Evolutionary conservation across 2,329 filamentous ascomycete genomes (phyloP), one percentile per base, ranked within the genome.

Genomic region (Knoxdaviesia capensis): DNA sequence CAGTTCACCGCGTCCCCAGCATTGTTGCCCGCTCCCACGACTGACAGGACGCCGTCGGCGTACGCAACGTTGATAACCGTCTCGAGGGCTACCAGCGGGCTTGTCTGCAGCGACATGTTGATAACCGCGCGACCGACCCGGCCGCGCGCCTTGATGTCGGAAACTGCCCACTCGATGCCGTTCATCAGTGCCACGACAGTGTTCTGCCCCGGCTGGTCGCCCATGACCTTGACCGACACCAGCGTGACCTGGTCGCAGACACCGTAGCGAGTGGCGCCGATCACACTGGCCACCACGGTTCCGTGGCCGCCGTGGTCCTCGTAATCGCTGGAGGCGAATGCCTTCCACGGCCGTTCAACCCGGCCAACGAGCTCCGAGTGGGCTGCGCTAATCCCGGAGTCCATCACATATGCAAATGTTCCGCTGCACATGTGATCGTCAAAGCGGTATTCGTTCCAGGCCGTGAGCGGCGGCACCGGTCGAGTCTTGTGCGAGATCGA

Each of bases 1-100:
- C 52, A 57, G 46, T 56, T 53, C 5, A 50, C 36, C 34, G 50
- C 50, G 43, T 66, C 57, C n/a, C 50, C 52, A 46, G 58, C 55
- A 28, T 57, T 56, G 52, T 74, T 74, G 11, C 71, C 71, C 20
- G 71, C 70, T 4, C 71, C 69, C 1, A 71, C 68, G 31, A 68
- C 64, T 2, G 66, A 60, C 41, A 70, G 61, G 32, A 76, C 55
- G 28, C 69, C 69, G 2, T 53, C 50, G 28, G 50, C 49, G 49
- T 62, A 63, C 40, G 68, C 65, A 30, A 54, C 56, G 34, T 62
- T 57, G 11, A 73, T 60, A 38, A 68, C 66, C 34, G 50, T 52
- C 59, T 73, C 73, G 50, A 71, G 58, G 37, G 69, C 57, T 1
- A 55, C 46, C 1, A 64, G 67, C 44, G 51, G 53, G 31, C 51